Evolutionary conservation across 1,139 yeast species (phyloP), one percentile per base, ranked within the genome.

Genomic region (Blastobotrys illinoisensis): DNA sequence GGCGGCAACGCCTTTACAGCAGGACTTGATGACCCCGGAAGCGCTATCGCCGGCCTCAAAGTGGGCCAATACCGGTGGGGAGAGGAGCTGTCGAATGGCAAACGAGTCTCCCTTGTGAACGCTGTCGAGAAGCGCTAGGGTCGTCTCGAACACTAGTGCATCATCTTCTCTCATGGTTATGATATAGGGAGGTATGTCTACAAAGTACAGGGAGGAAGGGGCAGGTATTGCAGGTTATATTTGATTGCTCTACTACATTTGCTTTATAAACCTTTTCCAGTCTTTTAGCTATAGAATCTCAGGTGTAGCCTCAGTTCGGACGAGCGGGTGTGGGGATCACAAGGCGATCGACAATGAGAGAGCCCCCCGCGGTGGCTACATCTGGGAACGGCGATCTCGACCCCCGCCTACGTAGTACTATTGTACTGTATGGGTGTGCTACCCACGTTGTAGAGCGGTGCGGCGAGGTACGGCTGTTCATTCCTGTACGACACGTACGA

Each of bases 1-100:
- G 16, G 16, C 32, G 3, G 53, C 49, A 6, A 46, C 28, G 9
- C 53, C 53, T 36, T 43, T 40, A 43, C 49, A 46, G 21, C 53
- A 46, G n/a, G 32, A 13, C 13, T 26, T 26, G 13, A 26, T 26
- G 13, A 26, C 32, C 32, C 32, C 32, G 13, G 32, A 26, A 9
- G 9, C 32, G 32, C 32, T 26, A 11, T 26, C 32, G 11, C 32
- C 32, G 11, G 13, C 11, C 13, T 26, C 32, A 11, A 26, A 26
- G 13, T 5, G 32, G 11, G 11, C 13, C 32, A 26, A 11, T 11
- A 26, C 32, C 3, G 32, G 32, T 2, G 32, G 32, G 13, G 32
- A 26, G 11, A 26, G 13, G 3, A 26, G 32, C 32, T 26, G 32
- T 5, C 32, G 32, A 11, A 26, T 26, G 11, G 32, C 32, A 26